Evolutionary conservation across 257 asterid genomes (phyloP).

Genomic region (Fraxinus cuspidata): DNA sequence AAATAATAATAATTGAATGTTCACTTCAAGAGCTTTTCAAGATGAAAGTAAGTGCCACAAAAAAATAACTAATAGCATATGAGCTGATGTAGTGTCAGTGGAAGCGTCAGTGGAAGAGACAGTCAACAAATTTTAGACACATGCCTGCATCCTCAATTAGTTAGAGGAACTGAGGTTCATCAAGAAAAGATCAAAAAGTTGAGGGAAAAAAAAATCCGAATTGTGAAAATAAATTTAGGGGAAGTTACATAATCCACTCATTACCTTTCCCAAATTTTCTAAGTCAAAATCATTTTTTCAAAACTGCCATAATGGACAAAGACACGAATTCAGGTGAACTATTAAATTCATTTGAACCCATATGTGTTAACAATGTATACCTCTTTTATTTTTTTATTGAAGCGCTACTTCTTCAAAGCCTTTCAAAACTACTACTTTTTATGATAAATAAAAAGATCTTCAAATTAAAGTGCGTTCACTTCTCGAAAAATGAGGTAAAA

Average conservation of each 20-base stretch:
- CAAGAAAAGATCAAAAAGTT: background rate
- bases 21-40: no score
- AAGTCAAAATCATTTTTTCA: no score
- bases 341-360: background rate
- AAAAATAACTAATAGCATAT: no score
- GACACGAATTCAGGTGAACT: background rate
- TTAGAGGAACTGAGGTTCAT: background rate
- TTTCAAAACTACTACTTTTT: background rate
- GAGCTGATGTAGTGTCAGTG: no score
- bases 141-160: background rate
- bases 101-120: background rate
- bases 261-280: no score
- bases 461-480: constrained; percentile 8
- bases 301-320: no score
- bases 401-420: constrained; percentile 5
- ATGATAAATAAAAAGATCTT: background rate
- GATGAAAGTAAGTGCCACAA: no score
- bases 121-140: background rate
- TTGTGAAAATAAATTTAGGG: no score
- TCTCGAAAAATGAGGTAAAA: background rate
- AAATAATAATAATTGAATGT: no score
- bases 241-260: no score
- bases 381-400: no score
- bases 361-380: background rate
- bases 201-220: background rate